Percentiles rank a stretch among this genome's conserved stretches.
Evolutionary conservation across 2,329 filamentous ascomycete genomes (phyloP).

Genomic region (Orbilia oligospora): DNA sequence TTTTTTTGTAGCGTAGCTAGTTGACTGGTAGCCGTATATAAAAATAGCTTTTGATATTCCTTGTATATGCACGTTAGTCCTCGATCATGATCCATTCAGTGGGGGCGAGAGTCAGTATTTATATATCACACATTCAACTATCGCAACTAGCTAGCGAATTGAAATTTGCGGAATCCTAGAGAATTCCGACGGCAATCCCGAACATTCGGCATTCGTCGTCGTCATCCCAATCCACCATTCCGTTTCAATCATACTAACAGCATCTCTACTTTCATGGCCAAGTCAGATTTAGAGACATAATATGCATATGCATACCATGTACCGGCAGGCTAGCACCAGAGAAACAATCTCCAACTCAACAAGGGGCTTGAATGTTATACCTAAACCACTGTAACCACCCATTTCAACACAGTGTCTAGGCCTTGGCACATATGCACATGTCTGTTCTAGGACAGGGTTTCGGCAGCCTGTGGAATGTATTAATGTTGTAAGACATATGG

Average conservation of each 20-base stretch:
- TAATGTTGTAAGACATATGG: constrained; percentile 22
- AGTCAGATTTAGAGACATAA: constrained; percentile 10
- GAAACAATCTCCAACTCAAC: not conserved
- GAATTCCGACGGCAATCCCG: constrained; percentile 4
- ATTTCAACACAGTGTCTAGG: not conserved
- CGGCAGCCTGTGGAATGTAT: not conserved
- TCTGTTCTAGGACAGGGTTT: not conserved
- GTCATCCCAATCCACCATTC: not conserved
- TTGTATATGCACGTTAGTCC: no score
- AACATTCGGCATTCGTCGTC: constrained; percentile 1
- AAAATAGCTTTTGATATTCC: not conserved
- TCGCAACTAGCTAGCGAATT: no score
- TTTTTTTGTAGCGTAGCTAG: no score
- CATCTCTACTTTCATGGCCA: not conserved
- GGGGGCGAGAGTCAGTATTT: not conserved
- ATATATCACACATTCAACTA: not conserved
- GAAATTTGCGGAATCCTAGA: not conserved
- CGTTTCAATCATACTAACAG: not conserved
- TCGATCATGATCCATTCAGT: not conserved
- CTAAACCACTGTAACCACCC: not conserved
- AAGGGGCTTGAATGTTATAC: not conserved
- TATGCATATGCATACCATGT: constrained; percentile 1
- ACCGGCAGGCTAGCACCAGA: not conserved
- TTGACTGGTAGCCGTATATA: no score
- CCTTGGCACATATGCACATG: constrained; percentile 1